Conservation (phyloP, 2,329 filamentous ascomycete genomes). For the Talaromyces amestolkiae region DNA sequence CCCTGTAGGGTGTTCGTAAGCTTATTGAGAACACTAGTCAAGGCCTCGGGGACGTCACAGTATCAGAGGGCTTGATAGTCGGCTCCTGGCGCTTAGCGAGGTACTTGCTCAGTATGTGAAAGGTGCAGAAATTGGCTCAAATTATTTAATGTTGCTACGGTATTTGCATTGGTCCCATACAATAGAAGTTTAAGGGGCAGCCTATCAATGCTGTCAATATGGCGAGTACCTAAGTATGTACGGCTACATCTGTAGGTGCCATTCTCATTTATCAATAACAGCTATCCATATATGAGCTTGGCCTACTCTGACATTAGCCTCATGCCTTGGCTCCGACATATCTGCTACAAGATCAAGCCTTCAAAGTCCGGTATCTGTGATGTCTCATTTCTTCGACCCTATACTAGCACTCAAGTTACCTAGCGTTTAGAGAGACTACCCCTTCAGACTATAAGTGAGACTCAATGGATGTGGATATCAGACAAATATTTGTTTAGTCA, state of each 20-base stretch:
- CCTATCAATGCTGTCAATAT: background rate
- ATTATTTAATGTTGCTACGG: background rate
- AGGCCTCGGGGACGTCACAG: background rate
- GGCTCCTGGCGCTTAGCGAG: background rate
- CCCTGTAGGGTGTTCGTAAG: background rate
- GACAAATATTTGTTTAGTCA: background rate
- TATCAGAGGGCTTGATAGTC: background rate
- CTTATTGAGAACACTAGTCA: background rate
- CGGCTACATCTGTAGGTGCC: background rate
- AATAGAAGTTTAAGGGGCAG: background rate
- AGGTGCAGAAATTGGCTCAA: too few relatives aligned
- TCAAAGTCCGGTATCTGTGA: background rate
- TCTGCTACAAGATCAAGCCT: background rate
- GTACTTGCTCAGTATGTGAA: background rate
- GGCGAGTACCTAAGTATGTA: background rate
- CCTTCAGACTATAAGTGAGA: constrained; percentile 10
- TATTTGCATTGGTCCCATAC: background rate
- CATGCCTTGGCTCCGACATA: background rate
- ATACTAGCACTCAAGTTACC: background rate
- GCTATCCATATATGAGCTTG: background rate
- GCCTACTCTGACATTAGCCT: background rate
- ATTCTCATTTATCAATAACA: background rate
- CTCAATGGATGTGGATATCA: background rate
- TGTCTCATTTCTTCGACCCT: background rate
- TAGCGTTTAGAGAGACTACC: background rate